Base-by-base conservation (phyloP, 129 eudicot genomes). In the Mikania micrantha region DNA sequence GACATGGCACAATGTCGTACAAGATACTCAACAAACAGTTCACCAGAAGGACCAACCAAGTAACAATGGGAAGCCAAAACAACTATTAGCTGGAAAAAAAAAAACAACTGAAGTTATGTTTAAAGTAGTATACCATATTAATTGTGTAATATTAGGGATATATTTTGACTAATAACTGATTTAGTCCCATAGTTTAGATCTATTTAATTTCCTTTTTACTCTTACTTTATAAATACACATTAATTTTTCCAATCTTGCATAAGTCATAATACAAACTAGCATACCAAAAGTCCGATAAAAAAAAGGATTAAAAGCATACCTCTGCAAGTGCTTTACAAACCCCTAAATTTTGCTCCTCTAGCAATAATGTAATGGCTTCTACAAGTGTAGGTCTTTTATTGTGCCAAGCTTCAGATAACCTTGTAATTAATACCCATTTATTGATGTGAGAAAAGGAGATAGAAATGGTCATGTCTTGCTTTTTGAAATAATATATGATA, bases 41-140 rank as follows among this genome's bases (percentile, higher is more conserved):
- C 99, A 58, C 99, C 99, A 3, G 95, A 69, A 66, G 97, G 74
- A 72, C 99, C 99, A 78, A 83, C 77, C 82, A 94, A 78, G 84
- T 89, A 94, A 69, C 99, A 94, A 70, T 94, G 97, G 36, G 99
- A 94, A 65, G 99, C 99, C 99, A 94, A 89, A 24, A 94, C 99
- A 57, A 89, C 96, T 42, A 90, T 89, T 65, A 94, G 81, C 99
- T 94, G 83, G 67, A 76, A 81, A 50, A 52, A 50, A 52, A 57
- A 28, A 61, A 38, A 47, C 56, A 75, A 70, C 57, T 41, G 52
- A 36, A 22, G 66, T 34, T n/a, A 56, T n/a, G 19, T 15, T 48
- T 36, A 56, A 56, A 27, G 36, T 56, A 56, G 27, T 27, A 27
- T 20, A 56, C 4, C 62, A 13, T 28, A 27, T 56, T 15, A 56